Evolutionary conservation across 2,329 filamentous ascomycete species (phyloP), one percentile per base, ranked within the genome.

Genomic region (Harringtonia lauricola): DNA sequence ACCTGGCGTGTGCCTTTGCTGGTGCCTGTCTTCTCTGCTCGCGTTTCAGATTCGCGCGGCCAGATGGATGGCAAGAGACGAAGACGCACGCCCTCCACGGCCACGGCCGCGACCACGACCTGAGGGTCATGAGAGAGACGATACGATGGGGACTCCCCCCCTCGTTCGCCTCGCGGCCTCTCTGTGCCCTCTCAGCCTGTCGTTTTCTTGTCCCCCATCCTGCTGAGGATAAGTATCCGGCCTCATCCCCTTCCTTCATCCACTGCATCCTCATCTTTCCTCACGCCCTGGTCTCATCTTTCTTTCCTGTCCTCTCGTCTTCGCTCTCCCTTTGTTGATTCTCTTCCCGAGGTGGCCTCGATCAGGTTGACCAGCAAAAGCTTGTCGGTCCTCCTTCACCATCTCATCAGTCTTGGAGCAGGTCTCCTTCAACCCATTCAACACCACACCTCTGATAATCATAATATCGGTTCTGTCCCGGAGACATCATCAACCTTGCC

Each of bases 361-460:
- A 26, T 17, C 10, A 40, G 38, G 38, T 31, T 40, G 26, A 28
- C 39, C 39, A 24, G 22, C 36, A 37, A 22, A 37, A 26, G 14
- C 19, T 28, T 26, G 22, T 26, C 14, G 35, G 13, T 17, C 26
- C 37, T 52, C 51, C 53, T 50, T 41, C 31, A 22, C 37, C 22
- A 26, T 29, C 44, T 52, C 49, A 51, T 51, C 52, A 39, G 47
- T 46, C 36, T 43, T 40, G 53, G 52, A 56, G 54, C 55, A 48
- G 56, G 54, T 34, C 57, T 55, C 54, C 54, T 43, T 33, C 24
- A 26, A n/a, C 10, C 24, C 24, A 26, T 10, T 10, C 24, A 26
- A 26, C 10, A 26, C 24, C 24, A 26, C 12, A 13, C 47, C 21
- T 28, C 33, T 21, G 44, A 34, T 57, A 57, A 54, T 54, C 49